Evolutionary conservation across 108 stramenopile species (phyloP).

Genomic region (Fragilariopsis cylindrus): DNA sequence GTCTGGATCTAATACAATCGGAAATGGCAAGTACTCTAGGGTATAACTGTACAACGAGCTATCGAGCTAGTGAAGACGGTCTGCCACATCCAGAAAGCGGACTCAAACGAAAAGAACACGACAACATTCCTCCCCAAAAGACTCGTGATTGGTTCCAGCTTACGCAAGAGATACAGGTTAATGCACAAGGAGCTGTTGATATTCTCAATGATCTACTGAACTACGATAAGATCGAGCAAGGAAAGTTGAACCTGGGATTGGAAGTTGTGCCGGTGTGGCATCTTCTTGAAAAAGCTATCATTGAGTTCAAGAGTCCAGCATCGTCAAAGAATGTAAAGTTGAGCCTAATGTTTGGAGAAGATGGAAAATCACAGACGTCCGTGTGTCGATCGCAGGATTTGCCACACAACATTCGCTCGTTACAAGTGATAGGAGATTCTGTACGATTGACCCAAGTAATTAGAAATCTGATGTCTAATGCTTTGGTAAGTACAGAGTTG

Average conservation of each 20-base stretch:
- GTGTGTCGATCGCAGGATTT: background rate
- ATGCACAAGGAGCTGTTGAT: slow-evolving; percentile 25
- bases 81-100: background rate
- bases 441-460: slow-evolving; percentile 43
- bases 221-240: slow-evolving; percentile 49
- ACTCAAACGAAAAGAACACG: background rate
- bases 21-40: slow-evolving; percentile 24
- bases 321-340: slow-evolving; percentile 6
- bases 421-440: slow-evolving; percentile 44
- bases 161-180: slow-evolving; percentile 28
- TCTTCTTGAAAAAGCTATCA: slow-evolving; percentile 19
- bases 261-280: slow-evolving; percentile 25
- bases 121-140: background rate
- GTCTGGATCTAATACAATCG: slow-evolving; percentile 34
- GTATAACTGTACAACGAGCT: background rate
- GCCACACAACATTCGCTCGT: background rate
- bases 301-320: slow-evolving; percentile 32
- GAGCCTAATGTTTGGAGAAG: background rate
- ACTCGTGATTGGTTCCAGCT: slow-evolving; percentile 9
- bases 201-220: slow-evolving; percentile 45
- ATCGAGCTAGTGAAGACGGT: background rate
- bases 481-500: background rate
- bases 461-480: slow-evolving; percentile 64
- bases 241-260: slow-evolving; percentile 28
- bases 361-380: background rate